These are phyloP conservation scores for Epithemia pelagica DNA, from an alignment of 108 stramenopile species.

Conservation along the genomic window DNA sequence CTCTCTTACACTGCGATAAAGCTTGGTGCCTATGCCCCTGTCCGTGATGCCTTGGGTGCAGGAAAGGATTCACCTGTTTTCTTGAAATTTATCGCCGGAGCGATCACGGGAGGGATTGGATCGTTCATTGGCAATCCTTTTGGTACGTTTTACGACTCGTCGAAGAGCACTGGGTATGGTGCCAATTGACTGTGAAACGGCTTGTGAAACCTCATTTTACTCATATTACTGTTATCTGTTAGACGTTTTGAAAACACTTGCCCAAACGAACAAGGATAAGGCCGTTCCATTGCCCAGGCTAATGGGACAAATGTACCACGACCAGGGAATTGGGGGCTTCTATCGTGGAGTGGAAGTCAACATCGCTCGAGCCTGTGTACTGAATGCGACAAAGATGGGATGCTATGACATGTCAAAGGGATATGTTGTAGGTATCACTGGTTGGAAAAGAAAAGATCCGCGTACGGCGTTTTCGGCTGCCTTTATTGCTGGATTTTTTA, in stretches of 20 bases:
- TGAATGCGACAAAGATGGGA: constrained; percentile 94
- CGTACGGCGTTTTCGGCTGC: constrained; percentile 58
- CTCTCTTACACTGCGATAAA: constrained; percentile 84
- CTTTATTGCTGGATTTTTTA: constrained; percentile 86
- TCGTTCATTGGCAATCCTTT: constrained; percentile 78
- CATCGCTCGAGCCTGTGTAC: constrained; percentile 77
- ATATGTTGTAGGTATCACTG: constrained; percentile 55
- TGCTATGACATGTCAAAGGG: constrained; percentile 86
- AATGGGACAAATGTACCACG: constrained; percentile 58
- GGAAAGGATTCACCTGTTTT: constrained; percentile 71
- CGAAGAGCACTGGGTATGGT: background rate
- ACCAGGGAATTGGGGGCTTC: constrained; percentile 87
- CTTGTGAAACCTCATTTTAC: background rate
- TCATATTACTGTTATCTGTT: background rate
- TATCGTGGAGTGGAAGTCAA: constrained; percentile 87
- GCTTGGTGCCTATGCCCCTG: constrained; percentile 60
- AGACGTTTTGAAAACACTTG: constrained; percentile 87
- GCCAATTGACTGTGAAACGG: background rate
- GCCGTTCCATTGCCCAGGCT: constrained; percentile 39
- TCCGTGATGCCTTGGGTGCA: constrained; percentile 70
- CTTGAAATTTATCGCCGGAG: constrained; percentile 84
- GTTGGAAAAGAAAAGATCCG: constrained; percentile 71
- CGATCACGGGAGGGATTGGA: constrained; percentile 80
- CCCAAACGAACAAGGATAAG: constrained; percentile 78
- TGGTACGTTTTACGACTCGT: background rate